These are phyloP conservation scores for Zhuliangozyma blackwelliae DNA, from an alignment of 1,139 yeast genomes.

Conservation along the genomic window DNA sequence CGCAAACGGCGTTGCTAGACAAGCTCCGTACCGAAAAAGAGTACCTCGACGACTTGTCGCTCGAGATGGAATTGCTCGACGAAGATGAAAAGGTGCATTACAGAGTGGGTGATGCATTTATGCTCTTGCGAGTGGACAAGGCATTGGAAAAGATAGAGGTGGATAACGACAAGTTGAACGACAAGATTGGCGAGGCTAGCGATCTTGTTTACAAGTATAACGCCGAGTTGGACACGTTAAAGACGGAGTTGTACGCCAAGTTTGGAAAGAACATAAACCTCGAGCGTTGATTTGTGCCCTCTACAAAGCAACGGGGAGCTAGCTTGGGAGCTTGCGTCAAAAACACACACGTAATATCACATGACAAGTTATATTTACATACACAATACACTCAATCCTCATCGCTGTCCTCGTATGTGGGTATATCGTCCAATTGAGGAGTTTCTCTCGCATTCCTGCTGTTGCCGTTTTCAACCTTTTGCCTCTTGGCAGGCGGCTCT, in stretches of 20 bases:
- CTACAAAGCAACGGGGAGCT: no score
- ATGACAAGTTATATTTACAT: no score
- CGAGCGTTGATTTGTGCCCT: slow-evolving; percentile 43
- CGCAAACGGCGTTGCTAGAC: slow-evolving; percentile 46
- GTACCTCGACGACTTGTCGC: slow-evolving; percentile 77
- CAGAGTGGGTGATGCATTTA: slow-evolving; percentile 74
- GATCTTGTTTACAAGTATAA: slow-evolving; percentile 48
- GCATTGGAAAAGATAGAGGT: slow-evolving; percentile 64
- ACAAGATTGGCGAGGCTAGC: slow-evolving; percentile 44
- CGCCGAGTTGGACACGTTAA: slow-evolving; percentile 53
- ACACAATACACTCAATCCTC: slow-evolving; percentile 14
- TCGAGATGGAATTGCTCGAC: slow-evolving; percentile 83
- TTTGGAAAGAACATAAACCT: slow-evolving; percentile 88
- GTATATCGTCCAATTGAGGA: slow-evolving; percentile 23
- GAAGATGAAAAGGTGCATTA: slow-evolving; percentile 69
- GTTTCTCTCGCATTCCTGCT: slow-evolving; percentile 10
- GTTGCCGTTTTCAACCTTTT: background rate
- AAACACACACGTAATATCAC: no score
- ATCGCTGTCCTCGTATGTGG: slow-evolving; percentile 43
- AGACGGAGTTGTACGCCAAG: slow-evolving; percentile 74
- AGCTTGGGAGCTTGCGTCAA: no score
- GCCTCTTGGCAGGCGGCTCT: slow-evolving; percentile 8
- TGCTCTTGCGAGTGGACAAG: slow-evolving; percentile 58
- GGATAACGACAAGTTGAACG: slow-evolving; percentile 51
- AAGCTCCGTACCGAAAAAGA: slow-evolving; percentile 69